phyloP scores from a whole-genome alignment of 768 basidiomycete genomes.

The Coprinopsis strossmayeri region DNA sequence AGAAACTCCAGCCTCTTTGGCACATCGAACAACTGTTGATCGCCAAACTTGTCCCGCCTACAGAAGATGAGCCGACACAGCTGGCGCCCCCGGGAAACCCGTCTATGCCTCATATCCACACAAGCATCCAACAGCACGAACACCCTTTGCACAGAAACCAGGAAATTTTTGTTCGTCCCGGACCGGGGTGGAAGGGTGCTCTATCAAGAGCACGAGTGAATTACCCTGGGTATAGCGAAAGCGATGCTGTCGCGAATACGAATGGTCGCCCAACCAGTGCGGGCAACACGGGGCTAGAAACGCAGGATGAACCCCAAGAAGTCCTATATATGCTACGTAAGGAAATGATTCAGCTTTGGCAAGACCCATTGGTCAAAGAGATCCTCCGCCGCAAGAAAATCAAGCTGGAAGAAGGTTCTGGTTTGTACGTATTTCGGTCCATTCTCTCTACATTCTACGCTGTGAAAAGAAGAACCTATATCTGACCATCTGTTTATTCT shows the following conservation, averaged over 20 bases:
- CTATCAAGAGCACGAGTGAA: conserved; percentile 39
- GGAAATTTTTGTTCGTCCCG: conserved; percentile 60
- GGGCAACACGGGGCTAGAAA: conserved; percentile 39
- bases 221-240: conserved; percentile 21
- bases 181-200: conserved; percentile 59
- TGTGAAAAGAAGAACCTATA: conserved; percentile 6
- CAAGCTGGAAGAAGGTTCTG: conserved; percentile 62
- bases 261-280: conserved; percentile 34
- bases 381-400: conserved; percentile 53
- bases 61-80: conserved; percentile 53
- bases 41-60: conserved; percentile 60
- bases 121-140: conserved; percentile 9
- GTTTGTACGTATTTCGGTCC: conserved; percentile 37
- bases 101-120: conserved; percentile 9
- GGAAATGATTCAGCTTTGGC: conserved; percentile 67
- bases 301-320: conserved; percentile 52
- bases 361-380: conserved; percentile 50
- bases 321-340: conserved; percentile 51
- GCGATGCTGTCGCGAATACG: conserved; percentile 13
- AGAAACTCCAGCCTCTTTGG: conserved; percentile 58
- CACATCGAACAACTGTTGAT: conserved; percentile 68
- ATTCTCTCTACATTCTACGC: not conserved
- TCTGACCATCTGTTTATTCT: conserved; percentile 6
- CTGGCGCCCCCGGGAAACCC: conserved; percentile 21
- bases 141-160: conserved; percentile 27